Base-by-base conservation (phyloP, 495 filamentous ascomycete species). In the Daldinia grandis region DNA sequence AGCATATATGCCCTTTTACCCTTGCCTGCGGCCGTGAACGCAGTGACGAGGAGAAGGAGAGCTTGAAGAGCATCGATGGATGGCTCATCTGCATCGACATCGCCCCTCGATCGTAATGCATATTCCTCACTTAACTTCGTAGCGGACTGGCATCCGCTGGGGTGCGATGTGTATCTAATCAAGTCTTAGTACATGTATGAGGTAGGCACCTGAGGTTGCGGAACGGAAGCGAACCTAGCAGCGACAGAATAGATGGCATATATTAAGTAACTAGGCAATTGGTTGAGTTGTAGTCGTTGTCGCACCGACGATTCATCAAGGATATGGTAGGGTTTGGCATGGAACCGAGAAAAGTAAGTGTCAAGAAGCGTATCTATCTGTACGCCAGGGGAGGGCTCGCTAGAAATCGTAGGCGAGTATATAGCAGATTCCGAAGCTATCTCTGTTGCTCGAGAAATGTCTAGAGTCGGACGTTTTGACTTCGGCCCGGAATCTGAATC, bases 1-100 rank as follows among this genome's bases (percentile, higher is more conserved):
- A 92, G 84, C 92, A 96, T 96, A 72, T 93, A 95, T 1, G 91
- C 89, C 76, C 91, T 93, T 81, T 92, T 94, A 24, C 92, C 90
- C 69, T 90, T 87, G n/a, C 92, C 92, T 25, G 87, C 83, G 17
- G 91, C 92, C 53, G 89, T 93, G 72, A 87, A 92, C 2, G 90
- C 88, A 73, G 90, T 89, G 3, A 88, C 88, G 1, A 96, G 86
- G n/a, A 96, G 83, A 53, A 96, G 77, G 10, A 94, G 82, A 5
- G 91, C 83, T 75, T 96, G 92, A 6, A 94, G 78, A 30, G 85
- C 83, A 75, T 95, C 92, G 47, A 94, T 86, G 0, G 88, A 89
- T 8, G 92, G 92, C 68, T 93, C 90, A 65, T 95, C 93, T 17
- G 87, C 86, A 79, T 95, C 92, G 14, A 95, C 83, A 74, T 90